phyloP scores from a whole-genome alignment of 164 flowering plant species.

The Sextonia rubra region DNA sequence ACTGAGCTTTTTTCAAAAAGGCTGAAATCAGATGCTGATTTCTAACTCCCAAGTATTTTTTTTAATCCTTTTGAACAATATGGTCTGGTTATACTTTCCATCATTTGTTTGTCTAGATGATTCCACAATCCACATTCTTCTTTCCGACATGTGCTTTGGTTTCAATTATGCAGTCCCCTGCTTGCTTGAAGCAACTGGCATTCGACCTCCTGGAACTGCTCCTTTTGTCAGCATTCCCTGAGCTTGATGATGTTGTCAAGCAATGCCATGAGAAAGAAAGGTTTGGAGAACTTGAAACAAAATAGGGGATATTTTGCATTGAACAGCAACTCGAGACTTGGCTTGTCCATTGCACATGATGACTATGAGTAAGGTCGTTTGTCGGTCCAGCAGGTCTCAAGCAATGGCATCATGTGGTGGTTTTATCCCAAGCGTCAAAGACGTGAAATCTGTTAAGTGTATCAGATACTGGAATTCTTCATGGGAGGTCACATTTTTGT shows the following conservation, averaged over 20 bases:
- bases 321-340: neutral
- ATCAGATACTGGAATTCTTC: too few species aligned
- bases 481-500: too few species aligned
- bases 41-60: neutral
- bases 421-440: too few species aligned
- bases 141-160: too few species aligned
- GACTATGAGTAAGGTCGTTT: neutral
- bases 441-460: too few species aligned
- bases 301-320: neutral
- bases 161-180: conserved; percentile 61
- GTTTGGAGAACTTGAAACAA: conserved; percentile 40
- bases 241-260: conserved; percentile 56
- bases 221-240: conserved; percentile 74
- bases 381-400: neutral
- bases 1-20: too few species aligned
- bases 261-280: conserved; percentile 57
- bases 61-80: neutral
- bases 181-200: conserved; percentile 75
- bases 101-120: too few species aligned
- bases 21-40: too few species aligned
- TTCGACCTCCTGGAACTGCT: conserved; percentile 75
- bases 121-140: too few species aligned
- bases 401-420: too few species aligned
- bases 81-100: too few species aligned
- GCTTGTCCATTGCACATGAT: neutral